Conservation (phyloP, 768 basidiomycete genomes). For the Collybia mongolica region DNA sequence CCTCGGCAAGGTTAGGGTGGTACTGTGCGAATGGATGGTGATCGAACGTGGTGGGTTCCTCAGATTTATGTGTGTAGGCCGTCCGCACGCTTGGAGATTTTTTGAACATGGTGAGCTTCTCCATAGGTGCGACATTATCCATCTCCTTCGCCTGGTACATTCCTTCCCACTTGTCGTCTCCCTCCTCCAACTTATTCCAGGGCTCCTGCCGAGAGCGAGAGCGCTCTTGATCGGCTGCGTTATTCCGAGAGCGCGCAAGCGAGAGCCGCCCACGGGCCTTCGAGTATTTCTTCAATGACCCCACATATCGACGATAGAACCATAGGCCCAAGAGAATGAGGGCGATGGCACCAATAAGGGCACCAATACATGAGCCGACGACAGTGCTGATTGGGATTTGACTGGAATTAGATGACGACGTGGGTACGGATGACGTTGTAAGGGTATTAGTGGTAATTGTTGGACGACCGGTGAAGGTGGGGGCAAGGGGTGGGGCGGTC, state of each 20-base stretch:
- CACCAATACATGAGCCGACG: slow-evolving; percentile 62
- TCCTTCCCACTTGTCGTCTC: slow-evolving; percentile 47
- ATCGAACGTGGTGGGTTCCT: slow-evolving; percentile 37
- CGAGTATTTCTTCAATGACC: slow-evolving; percentile 32
- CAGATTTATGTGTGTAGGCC: slow-evolving; percentile 47
- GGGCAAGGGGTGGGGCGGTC: slow-evolving; percentile 5
- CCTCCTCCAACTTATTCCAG: slow-evolving; percentile 61
- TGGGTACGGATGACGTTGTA: slow-evolving; percentile 14
- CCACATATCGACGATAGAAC: slow-evolving; percentile 51
- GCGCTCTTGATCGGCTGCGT: slow-evolving; percentile 37
- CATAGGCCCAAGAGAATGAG: slow-evolving; percentile 52
- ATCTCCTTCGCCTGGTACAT: slow-evolving; percentile 41
- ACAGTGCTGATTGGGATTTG: slow-evolving; percentile 51
- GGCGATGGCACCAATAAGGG: slow-evolving; percentile 51
- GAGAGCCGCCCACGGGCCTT: slow-evolving; percentile 20
- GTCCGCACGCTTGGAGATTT: slow-evolving; percentile 58
- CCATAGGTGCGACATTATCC: slow-evolving; percentile 48
- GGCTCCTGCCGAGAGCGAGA: slow-evolving; percentile 46
- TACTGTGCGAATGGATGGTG: slow-evolving; percentile 58
- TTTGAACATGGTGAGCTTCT: slow-evolving; percentile 69
- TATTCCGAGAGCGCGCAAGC: slow-evolving; percentile 32
- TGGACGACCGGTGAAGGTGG: slow-evolving; percentile 8
- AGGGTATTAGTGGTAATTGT: slow-evolving; percentile 12
- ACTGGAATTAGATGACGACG: slow-evolving; percentile 22
- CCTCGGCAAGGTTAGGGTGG: slow-evolving; percentile 51